Percentiles rank a stretch among this genome's conserved stretches.
phyloP scores from a whole-genome alignment of 345 rosid genomes.

The Ricinus communis region DNA sequence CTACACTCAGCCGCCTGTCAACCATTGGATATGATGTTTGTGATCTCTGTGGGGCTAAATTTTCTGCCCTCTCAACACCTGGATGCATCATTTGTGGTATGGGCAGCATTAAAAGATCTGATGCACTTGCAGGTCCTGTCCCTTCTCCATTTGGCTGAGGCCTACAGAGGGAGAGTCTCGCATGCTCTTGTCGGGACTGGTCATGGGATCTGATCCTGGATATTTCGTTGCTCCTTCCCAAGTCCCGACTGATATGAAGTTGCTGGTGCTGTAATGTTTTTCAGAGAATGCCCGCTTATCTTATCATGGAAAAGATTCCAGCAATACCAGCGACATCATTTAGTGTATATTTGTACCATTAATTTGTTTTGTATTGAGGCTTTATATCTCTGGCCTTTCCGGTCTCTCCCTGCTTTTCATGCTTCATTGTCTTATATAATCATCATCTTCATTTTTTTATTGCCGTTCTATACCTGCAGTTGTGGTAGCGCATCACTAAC shows the following conservation, averaged over 20 bases:
- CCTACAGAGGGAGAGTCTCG: not conserved
- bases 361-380: constrained; percentile 21
- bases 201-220: not conserved
- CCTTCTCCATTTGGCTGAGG: constrained; percentile 82
- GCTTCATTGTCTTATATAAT: not conserved
- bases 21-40: constrained; percentile 96
- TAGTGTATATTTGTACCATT: constrained; percentile 24
- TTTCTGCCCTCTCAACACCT: constrained; percentile 83
- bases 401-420: not conserved
- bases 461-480: not conserved
- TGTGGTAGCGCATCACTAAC: not conserved
- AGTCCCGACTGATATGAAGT: not conserved
- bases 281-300: not conserved
- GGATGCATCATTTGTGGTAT: constrained; percentile 97
- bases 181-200: not conserved
- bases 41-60: constrained; percentile 92
- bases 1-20: constrained; percentile 90
- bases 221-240: not conserved
- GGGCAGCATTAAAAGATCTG: constrained; percentile 96
- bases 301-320: not conserved
- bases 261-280: not conserved
- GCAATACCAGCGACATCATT: not conserved
- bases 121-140: constrained; percentile 68
- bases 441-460: constrained; percentile 6
- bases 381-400: not conserved